phyloP scores from a whole-genome alignment of 257 asterid genomes.

The Plantago major region DNA sequence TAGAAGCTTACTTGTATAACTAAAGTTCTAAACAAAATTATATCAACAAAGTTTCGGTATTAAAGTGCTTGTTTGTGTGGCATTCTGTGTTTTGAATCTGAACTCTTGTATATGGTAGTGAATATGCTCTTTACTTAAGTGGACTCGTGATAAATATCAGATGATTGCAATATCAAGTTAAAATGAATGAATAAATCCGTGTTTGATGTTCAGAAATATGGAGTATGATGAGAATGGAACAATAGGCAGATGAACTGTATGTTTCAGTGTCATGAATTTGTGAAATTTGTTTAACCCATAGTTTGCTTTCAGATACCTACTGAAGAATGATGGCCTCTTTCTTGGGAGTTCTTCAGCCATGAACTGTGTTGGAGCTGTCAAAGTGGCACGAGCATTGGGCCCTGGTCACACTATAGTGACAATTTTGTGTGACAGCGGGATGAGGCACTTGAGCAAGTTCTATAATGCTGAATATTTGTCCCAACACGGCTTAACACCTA shows the following conservation, averaged over 20 bases:
- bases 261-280: neutral
- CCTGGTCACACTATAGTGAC: constrained; percentile 90
- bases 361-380: constrained; percentile 97
- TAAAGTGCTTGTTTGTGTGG: too few species aligned
- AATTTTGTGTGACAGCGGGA: constrained; percentile 88
- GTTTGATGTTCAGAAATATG: too few species aligned
- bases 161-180: too few species aligned
- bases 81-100: too few species aligned
- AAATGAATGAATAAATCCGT: too few species aligned
- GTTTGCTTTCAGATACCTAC: constrained; percentile 46
- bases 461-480: constrained; percentile 60
- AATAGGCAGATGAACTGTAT: neutral
- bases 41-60: too few species aligned
- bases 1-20: too few species aligned
- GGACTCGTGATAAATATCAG: too few species aligned
- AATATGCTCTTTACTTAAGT: too few species aligned
- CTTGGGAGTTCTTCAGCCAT: constrained; percentile 96
- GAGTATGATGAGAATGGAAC: too few species aligned
- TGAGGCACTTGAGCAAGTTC: constrained; percentile 93
- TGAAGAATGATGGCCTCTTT: constrained; percentile 91
- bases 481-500: constrained; percentile 54
- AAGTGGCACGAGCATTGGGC: constrained; percentile 73
- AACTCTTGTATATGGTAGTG: too few species aligned
- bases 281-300: neutral
- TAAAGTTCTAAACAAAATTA: too few species aligned